Base-by-base conservation (phyloP, 495 filamentous ascomycete genomes). In the Penicillium canariense region DNA sequence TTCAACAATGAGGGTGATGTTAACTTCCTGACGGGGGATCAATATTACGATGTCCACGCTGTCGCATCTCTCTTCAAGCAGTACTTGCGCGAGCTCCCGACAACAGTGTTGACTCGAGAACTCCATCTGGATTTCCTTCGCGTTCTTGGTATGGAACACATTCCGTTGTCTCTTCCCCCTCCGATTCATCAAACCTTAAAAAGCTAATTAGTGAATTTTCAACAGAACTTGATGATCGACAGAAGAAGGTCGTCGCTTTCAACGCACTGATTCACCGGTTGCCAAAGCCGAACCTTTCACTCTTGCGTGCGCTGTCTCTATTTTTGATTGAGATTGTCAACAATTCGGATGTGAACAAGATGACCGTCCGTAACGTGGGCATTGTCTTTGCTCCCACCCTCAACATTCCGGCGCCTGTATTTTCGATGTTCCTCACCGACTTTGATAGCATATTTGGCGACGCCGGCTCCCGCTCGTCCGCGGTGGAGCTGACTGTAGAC, bases 301-400 rank as follows among this genome's bases (percentile, higher is more conserved):
- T 98, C 23, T 73, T 98, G 18, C 84, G 85, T 61, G 90, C 92
- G 54, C 79, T 98, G 18, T 89, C 89, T 32, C 80, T 85, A 9
- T 96, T 94, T 71, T 70, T 98, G 56, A 88, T 96, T 62, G 84
- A 85, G 59, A 90, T 97, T 59, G 87, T 96, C 57, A 89, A 91
- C 65, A 89, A 97, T 58, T 81, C 90, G 2, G 87, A 91, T 57
- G 77, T 87, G 60, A 98, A 98, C 75, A 97, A 97, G 76, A 98
- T 98, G 94, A 96, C 87, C 5, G 89, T 97, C 48, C 84, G 94
- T 34, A 98, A 98, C 69, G 91, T 98, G 46, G 91, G 94, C 59
- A 98, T 98, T 56, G 92, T 97, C 50, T 98, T 97, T 71, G 94
- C 95, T n/a, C 94, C 94, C 2, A 97, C 95, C 0, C 81, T 97